phyloP scores from a whole-genome alignment of 2,329 filamentous ascomycete species.

The Tolypocladium amazonense region DNA sequence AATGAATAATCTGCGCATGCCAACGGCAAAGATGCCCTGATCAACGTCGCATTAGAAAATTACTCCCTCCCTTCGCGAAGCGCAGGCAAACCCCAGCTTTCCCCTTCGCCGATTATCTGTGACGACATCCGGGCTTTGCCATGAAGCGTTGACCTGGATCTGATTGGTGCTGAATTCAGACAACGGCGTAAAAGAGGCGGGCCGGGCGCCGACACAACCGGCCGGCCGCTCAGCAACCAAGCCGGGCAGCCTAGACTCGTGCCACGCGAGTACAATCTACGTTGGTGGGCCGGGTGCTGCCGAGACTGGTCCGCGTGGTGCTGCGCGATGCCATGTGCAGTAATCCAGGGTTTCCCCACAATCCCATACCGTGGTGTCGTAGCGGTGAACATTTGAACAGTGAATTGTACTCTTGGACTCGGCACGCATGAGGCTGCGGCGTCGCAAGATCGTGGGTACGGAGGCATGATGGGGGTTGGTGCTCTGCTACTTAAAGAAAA shows the following conservation, averaged over 20 bases:
- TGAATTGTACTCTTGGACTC: not conserved
- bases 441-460: not conserved
- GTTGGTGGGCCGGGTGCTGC: conserved; percentile 1
- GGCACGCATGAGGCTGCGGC: not conserved
- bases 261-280: not conserved
- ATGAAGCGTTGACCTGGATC: not conserved
- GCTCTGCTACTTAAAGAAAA: not conserved
- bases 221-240: not conserved
- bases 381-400: not conserved
- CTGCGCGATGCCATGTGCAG: not conserved
- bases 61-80: too few relatives aligned
- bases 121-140: not conserved
- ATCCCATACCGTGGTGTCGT: not conserved
- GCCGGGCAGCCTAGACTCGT: not conserved
- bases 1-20: too few relatives aligned
- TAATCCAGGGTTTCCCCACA: not conserved
- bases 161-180: not conserved
- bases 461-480: not conserved
- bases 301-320: not conserved
- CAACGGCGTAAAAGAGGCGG: not conserved
- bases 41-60: too few relatives aligned
- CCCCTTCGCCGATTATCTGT: too few relatives aligned
- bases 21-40: too few relatives aligned
- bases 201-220: not conserved
- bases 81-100: too few relatives aligned